phyloP scores from a whole-genome alignment of 345 rosid species.

The Salix koriyanagi region DNA sequence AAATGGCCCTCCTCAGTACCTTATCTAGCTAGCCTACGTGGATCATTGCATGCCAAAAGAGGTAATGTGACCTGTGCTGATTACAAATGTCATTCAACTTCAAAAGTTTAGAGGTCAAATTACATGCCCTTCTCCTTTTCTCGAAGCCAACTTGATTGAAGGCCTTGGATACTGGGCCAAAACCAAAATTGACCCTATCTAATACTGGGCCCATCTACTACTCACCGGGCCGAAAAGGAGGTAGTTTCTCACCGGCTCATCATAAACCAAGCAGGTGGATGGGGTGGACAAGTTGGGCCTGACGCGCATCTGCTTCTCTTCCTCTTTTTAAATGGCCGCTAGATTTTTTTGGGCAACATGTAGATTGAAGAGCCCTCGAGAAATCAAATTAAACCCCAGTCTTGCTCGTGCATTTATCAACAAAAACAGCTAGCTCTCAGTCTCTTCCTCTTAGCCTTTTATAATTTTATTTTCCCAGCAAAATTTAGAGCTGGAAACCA shows the following conservation, averaged over 20 bases:
- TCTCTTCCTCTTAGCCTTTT: background rate
- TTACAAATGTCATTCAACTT: background rate
- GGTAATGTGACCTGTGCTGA: background rate
- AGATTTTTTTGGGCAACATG: background rate
- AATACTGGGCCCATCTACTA: background rate
- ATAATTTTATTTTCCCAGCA: background rate
- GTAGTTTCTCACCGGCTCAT: background rate
- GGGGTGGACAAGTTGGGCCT: background rate
- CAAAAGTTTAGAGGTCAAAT: background rate
- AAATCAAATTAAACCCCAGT: background rate
- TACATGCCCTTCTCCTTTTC: background rate
- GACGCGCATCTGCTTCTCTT: background rate
- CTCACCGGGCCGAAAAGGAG: background rate
- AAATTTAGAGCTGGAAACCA: background rate
- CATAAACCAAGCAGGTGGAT: background rate
- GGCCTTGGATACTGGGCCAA: background rate
- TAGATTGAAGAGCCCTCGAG: background rate
- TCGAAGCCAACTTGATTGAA: background rate
- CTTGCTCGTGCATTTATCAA: background rate
- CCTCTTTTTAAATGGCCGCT: background rate
- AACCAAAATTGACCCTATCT: background rate
- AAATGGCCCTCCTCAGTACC: background rate
- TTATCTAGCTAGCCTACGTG: background rate
- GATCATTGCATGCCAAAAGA: background rate
- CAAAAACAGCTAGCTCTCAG: background rate